These are phyloP conservation scores for Fonsecaea pugnacius DNA, from an alignment of 2,329 filamentous ascomycete genomes.

Conservation along the genomic window DNA sequence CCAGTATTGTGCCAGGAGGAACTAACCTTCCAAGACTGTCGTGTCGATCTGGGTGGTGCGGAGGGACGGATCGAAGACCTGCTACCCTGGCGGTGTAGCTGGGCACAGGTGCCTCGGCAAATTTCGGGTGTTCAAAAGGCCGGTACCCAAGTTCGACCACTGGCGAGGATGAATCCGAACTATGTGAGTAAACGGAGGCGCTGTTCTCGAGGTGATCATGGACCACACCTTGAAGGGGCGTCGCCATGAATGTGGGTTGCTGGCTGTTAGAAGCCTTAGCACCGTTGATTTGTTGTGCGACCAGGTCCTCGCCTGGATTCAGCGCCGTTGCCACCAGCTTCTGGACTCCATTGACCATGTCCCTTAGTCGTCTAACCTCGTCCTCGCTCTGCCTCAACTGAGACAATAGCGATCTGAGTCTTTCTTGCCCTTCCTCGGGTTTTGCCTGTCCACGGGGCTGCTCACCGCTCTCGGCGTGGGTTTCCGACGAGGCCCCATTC, in stretches of 20 bases:
- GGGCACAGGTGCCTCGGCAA: constrained; percentile 6
- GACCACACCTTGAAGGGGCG: not conserved
- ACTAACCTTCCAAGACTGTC: constrained; percentile 14
- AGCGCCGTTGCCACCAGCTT: constrained; percentile 18
- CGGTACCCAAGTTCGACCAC: constrained; percentile 11
- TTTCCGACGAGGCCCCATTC: constrained; percentile 5
- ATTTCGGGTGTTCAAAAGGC: constrained; percentile 16
- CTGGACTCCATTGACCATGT: constrained; percentile 23
- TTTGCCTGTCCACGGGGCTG: not conserved
- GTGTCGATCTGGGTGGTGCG: constrained; percentile 13
- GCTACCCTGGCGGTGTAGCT: not conserved
- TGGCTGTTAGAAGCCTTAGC: not conserved
- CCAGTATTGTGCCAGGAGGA: not conserved
- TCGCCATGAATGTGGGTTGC: not conserved
- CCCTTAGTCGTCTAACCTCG: constrained; percentile 19
- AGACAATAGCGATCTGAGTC: constrained; percentile 18
- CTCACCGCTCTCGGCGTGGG: not conserved
- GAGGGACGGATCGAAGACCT: not conserved
- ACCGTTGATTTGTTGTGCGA: not conserved
- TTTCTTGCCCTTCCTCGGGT: constrained; percentile 8
- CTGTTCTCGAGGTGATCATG: constrained; percentile 17
- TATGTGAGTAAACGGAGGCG: constrained; percentile 20
- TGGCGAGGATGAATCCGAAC: constrained; percentile 20
- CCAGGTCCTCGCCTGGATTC: constrained; percentile 1
- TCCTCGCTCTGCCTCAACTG: constrained; percentile 28